Evolutionary conservation across 352 stramenopile genomes (phyloP).

Genomic region (Thalassiosira livingstoniorum): DNA sequence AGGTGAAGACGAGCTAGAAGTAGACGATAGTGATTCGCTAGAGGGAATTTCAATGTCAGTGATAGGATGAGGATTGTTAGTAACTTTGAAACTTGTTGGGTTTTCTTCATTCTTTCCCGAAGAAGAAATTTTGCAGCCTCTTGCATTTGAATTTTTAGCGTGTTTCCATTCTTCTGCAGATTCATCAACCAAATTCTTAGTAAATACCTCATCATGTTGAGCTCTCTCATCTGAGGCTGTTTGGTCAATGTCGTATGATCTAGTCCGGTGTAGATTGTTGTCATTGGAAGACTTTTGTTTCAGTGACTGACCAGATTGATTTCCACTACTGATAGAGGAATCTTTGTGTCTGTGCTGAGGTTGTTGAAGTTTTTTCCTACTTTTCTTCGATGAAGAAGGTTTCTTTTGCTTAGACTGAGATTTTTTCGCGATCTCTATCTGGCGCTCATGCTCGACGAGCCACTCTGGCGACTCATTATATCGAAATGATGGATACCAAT

Average conservation of each 20-base stretch:
- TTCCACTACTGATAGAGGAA: not conserved
- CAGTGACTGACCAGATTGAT: not conserved
- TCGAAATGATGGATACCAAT: constrained; percentile 38
- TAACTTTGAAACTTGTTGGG: too few species aligned
- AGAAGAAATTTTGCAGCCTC: too few species aligned
- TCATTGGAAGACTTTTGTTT: constrained; percentile 11
- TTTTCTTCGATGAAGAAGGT: constrained; percentile 28
- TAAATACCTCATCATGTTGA: too few species aligned
- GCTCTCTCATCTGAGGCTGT: too few species aligned
- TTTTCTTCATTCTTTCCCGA: too few species aligned
- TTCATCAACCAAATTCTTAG: too few species aligned
- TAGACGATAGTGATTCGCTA: constrained; percentile 43
- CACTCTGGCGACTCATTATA: constrained; percentile 46
- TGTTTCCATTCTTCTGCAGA: too few species aligned
- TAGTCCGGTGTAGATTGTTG: too few species aligned
- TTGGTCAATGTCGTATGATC: too few species aligned
- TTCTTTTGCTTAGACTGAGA: constrained; percentile 34
- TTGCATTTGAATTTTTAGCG: too few species aligned
- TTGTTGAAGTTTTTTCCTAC: constrained; percentile 39
- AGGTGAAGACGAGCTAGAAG: constrained; percentile 32
- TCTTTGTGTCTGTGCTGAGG: constrained; percentile 1
- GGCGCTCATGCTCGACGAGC: constrained; percentile 58
- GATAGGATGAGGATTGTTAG: constrained; percentile 18
- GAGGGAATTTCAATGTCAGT: constrained; percentile 33
- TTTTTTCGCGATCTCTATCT: constrained; percentile 47